A percentile compares a stretch with the other conserved stretches of the same genome.
Evolutionary conservation across 306 rosid species (phyloP).

Genomic region (Medicago ruthenica): DNA sequence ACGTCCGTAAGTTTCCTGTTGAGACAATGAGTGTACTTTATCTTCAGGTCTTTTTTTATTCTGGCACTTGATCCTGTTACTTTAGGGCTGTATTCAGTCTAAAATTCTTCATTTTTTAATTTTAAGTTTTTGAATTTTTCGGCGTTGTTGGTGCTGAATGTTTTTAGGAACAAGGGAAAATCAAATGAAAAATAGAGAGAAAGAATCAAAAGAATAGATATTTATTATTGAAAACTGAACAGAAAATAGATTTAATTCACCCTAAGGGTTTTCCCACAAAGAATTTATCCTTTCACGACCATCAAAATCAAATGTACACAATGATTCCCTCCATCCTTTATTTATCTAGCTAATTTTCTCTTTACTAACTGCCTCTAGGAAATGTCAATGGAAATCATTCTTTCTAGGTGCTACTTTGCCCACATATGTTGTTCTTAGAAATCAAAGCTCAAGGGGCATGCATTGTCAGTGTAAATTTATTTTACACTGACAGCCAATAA

Average conservation of each 20-base stretch:
- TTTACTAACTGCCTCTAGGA: not conserved
- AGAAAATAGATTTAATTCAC: not conserved
- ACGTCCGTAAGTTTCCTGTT: constrained; percentile 81
- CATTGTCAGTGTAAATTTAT: too few species aligned
- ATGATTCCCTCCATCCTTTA: not conserved
- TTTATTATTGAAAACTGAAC: not conserved
- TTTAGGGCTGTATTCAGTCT: constrained; percentile 25
- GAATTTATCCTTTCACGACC: not conserved
- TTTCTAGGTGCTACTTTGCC: constrained; percentile 12
- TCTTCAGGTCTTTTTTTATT: constrained; percentile 29
- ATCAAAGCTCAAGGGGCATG: too few species aligned
- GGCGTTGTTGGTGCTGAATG: constrained; percentile 14
- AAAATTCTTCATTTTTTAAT: constrained; percentile 22
- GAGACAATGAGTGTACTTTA: constrained; percentile 31
- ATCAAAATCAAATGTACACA: not conserved
- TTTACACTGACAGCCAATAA: too few species aligned
- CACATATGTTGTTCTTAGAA: not conserved
- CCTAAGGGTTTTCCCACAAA: not conserved
- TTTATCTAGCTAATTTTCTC: not conserved
- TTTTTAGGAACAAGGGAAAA: constrained; percentile 6
- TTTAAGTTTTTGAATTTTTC: not conserved
- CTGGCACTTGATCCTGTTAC: constrained; percentile 35
- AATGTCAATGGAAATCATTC: constrained; percentile 31
- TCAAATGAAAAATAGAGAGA: not conserved
- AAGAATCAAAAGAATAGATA: not conserved